phyloP scores from a whole-genome alignment of 495 filamentous ascomycete genomes.

The Amorphotheca resinae region DNA sequence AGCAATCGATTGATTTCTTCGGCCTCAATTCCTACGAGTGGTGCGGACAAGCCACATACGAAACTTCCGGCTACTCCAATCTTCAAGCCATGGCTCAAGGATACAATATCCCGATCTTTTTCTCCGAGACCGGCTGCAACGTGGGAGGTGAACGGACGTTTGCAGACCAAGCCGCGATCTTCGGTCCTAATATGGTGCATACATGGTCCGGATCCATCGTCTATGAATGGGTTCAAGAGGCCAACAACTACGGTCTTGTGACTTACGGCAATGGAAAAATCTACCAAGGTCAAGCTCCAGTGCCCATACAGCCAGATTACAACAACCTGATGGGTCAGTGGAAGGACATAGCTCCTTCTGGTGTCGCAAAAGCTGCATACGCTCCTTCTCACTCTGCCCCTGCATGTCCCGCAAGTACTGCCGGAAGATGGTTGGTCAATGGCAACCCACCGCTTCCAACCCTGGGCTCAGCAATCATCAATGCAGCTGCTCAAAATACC shows the following conservation, averaged over 20 bases:
- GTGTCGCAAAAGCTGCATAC: conserved; percentile 51
- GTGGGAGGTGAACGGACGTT: conserved; percentile 52
- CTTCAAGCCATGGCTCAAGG: conserved; percentile 40
- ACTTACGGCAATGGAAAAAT: conserved; percentile 57
- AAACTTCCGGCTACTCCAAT: conserved; percentile 54
- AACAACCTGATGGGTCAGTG: conserved; percentile 61
- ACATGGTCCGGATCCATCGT: conserved; percentile 74
- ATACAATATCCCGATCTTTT: conserved; percentile 70
- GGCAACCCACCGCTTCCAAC: conserved; percentile 57
- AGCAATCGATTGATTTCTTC: conserved; percentile 71
- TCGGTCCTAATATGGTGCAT: conserved; percentile 55
- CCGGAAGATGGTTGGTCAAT: conserved; percentile 56
- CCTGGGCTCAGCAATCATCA: conserved; percentile 23
- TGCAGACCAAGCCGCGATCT: conserved; percentile 63
- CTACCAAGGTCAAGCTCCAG: conserved; percentile 52
- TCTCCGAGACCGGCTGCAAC: conserved; percentile 74
- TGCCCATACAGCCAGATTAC: conserved; percentile 64
- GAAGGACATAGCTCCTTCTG: conserved; percentile 56
- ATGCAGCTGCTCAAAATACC: background rate
- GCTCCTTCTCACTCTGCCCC: conserved; percentile 44
- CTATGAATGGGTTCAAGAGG: conserved; percentile 82
- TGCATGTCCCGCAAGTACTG: conserved; percentile 52
- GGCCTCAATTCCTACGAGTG: conserved; percentile 79
- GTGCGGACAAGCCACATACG: conserved; percentile 58
- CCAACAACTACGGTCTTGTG: conserved; percentile 73